These are phyloP conservation scores for Juglanconis oblonga DNA, from an alignment of 2,329 filamentous ascomycete genomes.

Conservation along the genomic window DNA sequence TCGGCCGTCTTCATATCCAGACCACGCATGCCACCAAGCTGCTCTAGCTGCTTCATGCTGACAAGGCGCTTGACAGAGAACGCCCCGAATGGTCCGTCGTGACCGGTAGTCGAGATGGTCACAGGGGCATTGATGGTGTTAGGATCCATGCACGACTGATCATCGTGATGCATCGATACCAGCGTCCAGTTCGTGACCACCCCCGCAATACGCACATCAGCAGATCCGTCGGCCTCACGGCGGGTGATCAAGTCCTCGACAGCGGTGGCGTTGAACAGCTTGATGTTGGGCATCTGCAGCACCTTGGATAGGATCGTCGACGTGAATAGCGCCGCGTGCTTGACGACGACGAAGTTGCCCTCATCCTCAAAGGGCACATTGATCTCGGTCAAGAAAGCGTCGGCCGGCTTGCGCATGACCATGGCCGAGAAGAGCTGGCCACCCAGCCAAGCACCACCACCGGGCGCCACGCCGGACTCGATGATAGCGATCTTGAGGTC, in stretches of 20 bases:
- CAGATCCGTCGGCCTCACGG: conserved; percentile 45
- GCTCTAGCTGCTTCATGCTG: conserved; percentile 78
- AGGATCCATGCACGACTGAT: conserved; percentile 94
- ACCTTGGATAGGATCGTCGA: conserved; percentile 83
- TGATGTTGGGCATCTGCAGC: conserved; percentile 81
- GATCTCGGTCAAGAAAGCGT: conserved; percentile 77
- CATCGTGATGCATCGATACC: conserved; percentile 81
- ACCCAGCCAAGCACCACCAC: conserved; percentile 88
- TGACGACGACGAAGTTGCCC: conserved; percentile 84
- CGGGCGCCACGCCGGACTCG: conserved; percentile 82
- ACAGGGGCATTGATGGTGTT: conserved; percentile 94
- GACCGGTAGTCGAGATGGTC: conserved; percentile 85
- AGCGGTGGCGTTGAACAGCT: conserved; percentile 92
- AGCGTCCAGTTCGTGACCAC: conserved; percentile 97
- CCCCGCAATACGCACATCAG: conserved; percentile 70
- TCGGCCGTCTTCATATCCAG: conserved; percentile 90
- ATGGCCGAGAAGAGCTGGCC: conserved; percentile 94
- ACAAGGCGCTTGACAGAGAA: conserved; percentile 90
- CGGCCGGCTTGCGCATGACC: conserved; percentile 91
- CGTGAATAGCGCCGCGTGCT: conserved; percentile 91
- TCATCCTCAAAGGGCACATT: conserved; percentile 87
- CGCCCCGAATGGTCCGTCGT: conserved; percentile 87
- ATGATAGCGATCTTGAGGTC: conserved; percentile 91
- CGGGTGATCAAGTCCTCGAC: conserved; percentile 93
- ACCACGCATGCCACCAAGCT: conserved; percentile 87